phyloP scores from a whole-genome alignment of 208 protist species.

The Acanthamoeba pearcei region DNA sequence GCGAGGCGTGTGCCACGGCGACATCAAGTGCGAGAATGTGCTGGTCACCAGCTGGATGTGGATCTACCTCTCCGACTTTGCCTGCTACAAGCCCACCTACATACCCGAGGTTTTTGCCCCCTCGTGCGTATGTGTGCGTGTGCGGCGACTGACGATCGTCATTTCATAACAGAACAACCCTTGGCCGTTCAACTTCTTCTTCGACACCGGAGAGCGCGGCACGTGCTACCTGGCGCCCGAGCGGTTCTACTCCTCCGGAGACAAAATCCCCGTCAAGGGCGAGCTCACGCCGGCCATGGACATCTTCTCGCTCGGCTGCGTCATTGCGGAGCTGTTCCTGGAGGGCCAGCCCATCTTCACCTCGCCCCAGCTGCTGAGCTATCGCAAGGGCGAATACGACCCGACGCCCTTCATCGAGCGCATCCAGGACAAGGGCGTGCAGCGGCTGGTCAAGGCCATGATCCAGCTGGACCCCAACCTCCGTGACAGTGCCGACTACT shows the following conservation, averaged over 20 bases:
- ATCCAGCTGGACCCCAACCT: constrained; percentile 78
- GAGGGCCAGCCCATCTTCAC: constrained; percentile 83
- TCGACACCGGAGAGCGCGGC: constrained; percentile 84
- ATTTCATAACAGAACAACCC: constrained; percentile 83
- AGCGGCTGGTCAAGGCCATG: constrained; percentile 74
- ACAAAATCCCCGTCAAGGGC: constrained; percentile 25
- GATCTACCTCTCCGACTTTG: constrained; percentile 87
- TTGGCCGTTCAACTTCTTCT: constrained; percentile 87
- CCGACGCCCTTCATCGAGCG: constrained; percentile 74
- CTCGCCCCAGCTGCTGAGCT: constrained; percentile 81
- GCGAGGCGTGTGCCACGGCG: constrained; percentile 84
- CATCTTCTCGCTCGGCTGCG: constrained; percentile 87
- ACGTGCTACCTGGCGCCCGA: constrained; percentile 89
- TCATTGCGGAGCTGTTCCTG: constrained; percentile 85
- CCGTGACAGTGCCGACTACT: constrained; percentile 48
- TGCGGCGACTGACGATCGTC: not conserved
- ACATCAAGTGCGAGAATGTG: constrained; percentile 88
- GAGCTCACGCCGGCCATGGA: constrained; percentile 85
- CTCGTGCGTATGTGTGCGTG: not conserved
- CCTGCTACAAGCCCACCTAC: constrained; percentile 85
- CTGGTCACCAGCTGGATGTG: constrained; percentile 87
- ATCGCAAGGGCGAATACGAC: constrained; percentile 81
- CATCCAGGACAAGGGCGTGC: constrained; percentile 40
- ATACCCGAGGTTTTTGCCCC: constrained; percentile 77
- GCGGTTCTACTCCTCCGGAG: constrained; percentile 80